Conservation (phyloP, 2,329 filamentous ascomycete genomes). For the Aciculosporium take region DNA sequence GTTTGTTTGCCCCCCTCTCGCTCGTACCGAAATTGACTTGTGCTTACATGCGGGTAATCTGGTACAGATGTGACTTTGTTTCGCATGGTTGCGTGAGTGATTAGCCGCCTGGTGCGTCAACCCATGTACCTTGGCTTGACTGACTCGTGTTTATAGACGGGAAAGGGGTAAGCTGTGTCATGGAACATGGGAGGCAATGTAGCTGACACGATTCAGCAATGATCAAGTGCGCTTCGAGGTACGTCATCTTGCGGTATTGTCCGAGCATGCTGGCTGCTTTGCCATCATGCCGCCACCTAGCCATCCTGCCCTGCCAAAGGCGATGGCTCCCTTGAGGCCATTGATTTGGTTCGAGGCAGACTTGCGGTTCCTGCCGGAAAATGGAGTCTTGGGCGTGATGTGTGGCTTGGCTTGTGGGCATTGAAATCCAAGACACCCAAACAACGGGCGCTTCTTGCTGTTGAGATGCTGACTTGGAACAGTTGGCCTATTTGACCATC, state of each 20-base stretch:
- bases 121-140: not conserved
- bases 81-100: slow-evolving; percentile 3
- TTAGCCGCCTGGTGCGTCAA: not conserved
- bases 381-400: too few relatives aligned
- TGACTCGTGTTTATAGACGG: not conserved
- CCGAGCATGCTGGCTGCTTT: not conserved
- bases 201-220: not conserved
- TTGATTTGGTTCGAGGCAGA: not conserved
- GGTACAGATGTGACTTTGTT: not conserved
- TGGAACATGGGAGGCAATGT: not conserved
- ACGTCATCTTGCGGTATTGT: not conserved
- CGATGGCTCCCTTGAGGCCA: not conserved
- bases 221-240: slow-evolving; percentile 3
- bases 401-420: not conserved
- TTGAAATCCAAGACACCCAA: not conserved
- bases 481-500: slow-evolving; percentile 1
- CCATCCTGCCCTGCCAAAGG: not conserved
- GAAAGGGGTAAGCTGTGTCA: slow-evolving; percentile 1
- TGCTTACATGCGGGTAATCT: not conserved
- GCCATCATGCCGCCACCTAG: not conserved
- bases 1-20: not conserved
- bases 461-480: not conserved
- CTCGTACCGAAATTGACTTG: not conserved
- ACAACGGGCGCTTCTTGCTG: not conserved
- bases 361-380: too few relatives aligned